Evolutionary conservation across 345 rosid genomes (phyloP).

Genomic region (Triadica sebifera): DNA sequence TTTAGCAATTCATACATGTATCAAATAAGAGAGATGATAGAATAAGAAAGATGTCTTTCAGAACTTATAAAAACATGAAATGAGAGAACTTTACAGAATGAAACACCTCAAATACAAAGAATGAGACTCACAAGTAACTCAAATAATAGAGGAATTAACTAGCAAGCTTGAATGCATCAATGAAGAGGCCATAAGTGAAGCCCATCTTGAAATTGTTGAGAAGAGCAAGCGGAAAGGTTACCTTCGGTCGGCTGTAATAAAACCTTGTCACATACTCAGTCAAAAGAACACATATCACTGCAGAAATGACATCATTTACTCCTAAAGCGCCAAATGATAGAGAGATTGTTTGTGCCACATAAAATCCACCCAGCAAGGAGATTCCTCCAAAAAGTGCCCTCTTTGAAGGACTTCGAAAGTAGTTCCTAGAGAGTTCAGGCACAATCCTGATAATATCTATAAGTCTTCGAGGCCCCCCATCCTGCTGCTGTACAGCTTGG

Average conservation of each 20-base stretch:
- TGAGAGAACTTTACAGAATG: background rate
- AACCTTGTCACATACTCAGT: conserved; percentile 82
- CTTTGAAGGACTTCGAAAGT: conserved; percentile 79
- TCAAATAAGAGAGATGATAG: background rate
- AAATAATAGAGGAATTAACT: conserved; percentile 32
- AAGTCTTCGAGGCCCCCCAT: conserved; percentile 62
- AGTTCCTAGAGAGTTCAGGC: conserved; percentile 70
- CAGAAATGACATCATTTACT: conserved; percentile 90
- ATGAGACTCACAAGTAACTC: background rate
- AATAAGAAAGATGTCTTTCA: background rate
- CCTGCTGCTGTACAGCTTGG: conserved; percentile 73
- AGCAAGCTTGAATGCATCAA: conserved; percentile 94
- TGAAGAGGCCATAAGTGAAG: conserved; percentile 90
- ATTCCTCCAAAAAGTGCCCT: conserved; percentile 90
- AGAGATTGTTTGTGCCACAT: conserved; percentile 90
- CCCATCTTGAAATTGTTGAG: conserved; percentile 98
- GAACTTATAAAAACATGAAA: background rate
- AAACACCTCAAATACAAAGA: background rate
- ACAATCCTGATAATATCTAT: conserved; percentile 69
- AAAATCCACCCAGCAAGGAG: conserved; percentile 83
- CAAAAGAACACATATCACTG: conserved; percentile 79
- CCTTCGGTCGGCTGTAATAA: conserved; percentile 78
- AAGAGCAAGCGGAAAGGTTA: conserved; percentile 81
- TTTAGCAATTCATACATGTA: background rate
- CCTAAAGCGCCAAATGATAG: conserved; percentile 89